These are phyloP conservation scores for Datura wrightii DNA, from an alignment of 257 asterid species.

Conservation along the genomic window DNA sequence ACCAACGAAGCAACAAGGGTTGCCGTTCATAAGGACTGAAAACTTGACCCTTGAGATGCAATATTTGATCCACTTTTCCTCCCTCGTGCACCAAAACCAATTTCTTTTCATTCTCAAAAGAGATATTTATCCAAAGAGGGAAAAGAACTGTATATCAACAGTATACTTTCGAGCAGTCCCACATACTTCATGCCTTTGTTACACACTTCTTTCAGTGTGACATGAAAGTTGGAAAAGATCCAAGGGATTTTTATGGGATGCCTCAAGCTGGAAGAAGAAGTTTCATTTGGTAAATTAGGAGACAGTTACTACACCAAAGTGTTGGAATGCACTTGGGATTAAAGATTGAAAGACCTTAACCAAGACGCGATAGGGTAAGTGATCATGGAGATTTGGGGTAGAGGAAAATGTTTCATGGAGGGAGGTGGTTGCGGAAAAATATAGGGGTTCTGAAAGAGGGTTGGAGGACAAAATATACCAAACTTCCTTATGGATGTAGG, in stretches of 20 bases:
- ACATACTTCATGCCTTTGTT: background rate
- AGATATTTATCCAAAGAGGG: background rate
- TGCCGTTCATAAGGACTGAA: background rate
- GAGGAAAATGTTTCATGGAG: background rate
- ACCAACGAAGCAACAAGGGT: background rate
- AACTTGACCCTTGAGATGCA: background rate
- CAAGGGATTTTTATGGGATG: background rate
- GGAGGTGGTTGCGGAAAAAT: background rate
- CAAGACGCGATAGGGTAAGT: background rate
- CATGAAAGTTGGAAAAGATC: background rate
- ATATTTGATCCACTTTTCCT: conserved; percentile 13
- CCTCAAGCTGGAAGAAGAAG: background rate
- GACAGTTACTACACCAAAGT: background rate
- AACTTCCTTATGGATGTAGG: conserved; percentile 3
- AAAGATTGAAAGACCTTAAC: background rate
- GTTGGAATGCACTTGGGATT: background rate
- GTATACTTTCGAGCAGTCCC: background rate
- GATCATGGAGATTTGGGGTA: background rate
- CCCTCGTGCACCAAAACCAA: background rate
- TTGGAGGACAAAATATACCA: background rate
- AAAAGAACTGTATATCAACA: background rate
- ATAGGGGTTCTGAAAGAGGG: background rate
- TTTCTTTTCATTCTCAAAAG: background rate
- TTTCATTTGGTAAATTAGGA: conserved; percentile 3
- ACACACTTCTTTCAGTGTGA: background rate